Conservation (phyloP, 108 stramenopile genomes). For the Cylindrotheca closterium region DNA sequence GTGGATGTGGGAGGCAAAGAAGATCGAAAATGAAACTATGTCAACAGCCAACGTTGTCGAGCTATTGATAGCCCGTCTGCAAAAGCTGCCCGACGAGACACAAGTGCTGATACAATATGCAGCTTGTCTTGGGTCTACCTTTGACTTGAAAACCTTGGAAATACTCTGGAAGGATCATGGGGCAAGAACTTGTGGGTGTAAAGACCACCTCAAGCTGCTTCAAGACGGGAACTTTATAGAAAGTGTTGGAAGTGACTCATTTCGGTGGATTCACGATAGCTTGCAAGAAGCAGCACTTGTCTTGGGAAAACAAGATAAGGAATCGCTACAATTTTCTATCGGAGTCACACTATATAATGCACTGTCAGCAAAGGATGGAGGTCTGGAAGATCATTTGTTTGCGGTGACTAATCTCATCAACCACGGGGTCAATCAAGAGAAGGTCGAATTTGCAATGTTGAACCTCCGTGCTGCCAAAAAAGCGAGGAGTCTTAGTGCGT, state of each 20-base stretch:
- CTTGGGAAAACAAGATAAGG: no score
- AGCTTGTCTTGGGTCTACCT: constrained; percentile 42
- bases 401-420: constrained; percentile 1
- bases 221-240: constrained; percentile 3
- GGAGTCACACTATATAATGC: constrained; percentile 33
- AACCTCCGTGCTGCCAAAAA: constrained; percentile 6
- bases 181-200: constrained; percentile 18
- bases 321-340: no score
- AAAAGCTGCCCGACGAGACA: constrained; percentile 14
- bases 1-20: constrained; percentile 12
- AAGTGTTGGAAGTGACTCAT: neutral
- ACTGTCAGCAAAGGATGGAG: neutral
- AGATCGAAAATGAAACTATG: constrained; percentile 5
- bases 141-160: constrained; percentile 14
- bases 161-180: constrained; percentile 10
- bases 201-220: neutral
- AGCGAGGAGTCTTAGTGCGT: constrained; percentile 5
- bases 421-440: neutral
- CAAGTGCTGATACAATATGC: constrained; percentile 29
- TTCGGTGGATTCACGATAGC: constrained; percentile 38
- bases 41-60: constrained; percentile 25
- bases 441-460: constrained; percentile 6
- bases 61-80: constrained; percentile 38
- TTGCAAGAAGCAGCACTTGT: no score
- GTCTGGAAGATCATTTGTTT: constrained; percentile 3